A percentile compares a stretch with the other conserved stretches of the same genome.
phyloP scores from a whole-genome alignment of 179 eudicot genomes.

The Carnegiea gigantea region DNA sequence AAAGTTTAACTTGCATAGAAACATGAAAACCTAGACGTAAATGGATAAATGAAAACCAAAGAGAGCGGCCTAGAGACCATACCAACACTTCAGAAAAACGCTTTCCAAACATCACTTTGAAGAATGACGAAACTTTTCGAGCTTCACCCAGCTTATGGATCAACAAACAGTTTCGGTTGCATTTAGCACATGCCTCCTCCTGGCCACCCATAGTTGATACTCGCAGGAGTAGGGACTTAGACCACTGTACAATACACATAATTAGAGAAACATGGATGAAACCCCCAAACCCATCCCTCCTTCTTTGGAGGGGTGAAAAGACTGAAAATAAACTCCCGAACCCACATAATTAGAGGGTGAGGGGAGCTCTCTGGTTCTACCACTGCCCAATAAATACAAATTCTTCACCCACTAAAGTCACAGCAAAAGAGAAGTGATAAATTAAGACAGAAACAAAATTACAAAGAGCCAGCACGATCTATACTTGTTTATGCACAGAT shows the following conservation, averaged over 20 bases:
- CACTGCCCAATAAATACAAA: background rate
- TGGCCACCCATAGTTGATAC: conserved; percentile 22
- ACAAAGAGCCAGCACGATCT: background rate
- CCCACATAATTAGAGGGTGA: background rate
- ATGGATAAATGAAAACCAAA: background rate
- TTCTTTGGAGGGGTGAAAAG: too few species aligned
- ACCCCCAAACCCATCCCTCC: background rate
- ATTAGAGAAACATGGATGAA: background rate
- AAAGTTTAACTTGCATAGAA: background rate
- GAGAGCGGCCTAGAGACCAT: background rate
- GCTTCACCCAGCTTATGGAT: conserved; percentile 32
- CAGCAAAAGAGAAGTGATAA: background rate
- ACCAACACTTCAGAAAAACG: conserved; percentile 38
- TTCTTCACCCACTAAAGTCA: background rate
- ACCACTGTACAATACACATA: conserved; percentile 13
- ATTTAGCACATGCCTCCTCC: conserved; percentile 31
- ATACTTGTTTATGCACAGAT: too few species aligned
- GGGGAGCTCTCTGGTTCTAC: background rate
- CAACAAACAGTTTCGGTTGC: conserved; percentile 36
- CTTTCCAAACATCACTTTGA: conserved; percentile 49
- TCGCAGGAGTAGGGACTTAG: background rate
- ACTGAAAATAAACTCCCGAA: background rate
- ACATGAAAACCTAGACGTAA: background rate
- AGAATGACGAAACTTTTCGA: conserved; percentile 35
- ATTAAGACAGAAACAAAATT: background rate